Base-by-base conservation (phyloP, 768 basidiomycete genomes). In the Mycena venus region DNA sequence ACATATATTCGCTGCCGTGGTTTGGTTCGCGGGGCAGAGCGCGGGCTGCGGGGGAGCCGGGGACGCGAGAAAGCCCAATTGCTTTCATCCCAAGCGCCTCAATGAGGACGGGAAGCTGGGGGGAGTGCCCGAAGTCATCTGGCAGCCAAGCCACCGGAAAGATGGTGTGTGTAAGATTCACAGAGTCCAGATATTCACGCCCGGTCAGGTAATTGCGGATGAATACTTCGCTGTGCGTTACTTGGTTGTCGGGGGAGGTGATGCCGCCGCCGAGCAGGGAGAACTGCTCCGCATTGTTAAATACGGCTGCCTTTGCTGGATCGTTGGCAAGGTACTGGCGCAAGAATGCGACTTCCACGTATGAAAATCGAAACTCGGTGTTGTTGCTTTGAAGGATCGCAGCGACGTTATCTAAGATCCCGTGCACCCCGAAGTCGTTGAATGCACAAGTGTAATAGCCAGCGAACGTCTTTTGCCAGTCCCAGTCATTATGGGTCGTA, bases 31-130 rank as follows among this genome's bases (percentile, higher is more conserved):
- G 32, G 29, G 19, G 32, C 64, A 65, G 34, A 36, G 64, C 31
- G n/a, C 0, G n/a, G 64, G 64, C 64, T 65, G 47, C 31, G n/a
- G 64, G 64, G 11, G 64, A 65, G 47, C 64, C 64, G 36, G 64
- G 64, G 49, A 65, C 21, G 25, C 64, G 64, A 53, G 64, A 65
- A 36, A 65, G 64, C n/a, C 47, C 64, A n/a, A 65, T 65, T 4
- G 64, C 64, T 38, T 65, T 65, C 64, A 65, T 65, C 64, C 64
- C 64, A 32, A 65, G 44, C 27, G 64, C 64, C 51, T 65, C 64
- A 32, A 53, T 32, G 31, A 65, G 64, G 31, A 65, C 64, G 3
- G 64, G 64, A 34, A 65, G 64, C n/a, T 65, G 64, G 31, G 64
- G 64, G 25, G 64, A 65, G 51, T 65, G 64, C 21, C 64, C 64